Evolutionary conservation across 176 grass and related monocot species (phyloP).

Genomic region (Microstegium vimineum): DNA sequence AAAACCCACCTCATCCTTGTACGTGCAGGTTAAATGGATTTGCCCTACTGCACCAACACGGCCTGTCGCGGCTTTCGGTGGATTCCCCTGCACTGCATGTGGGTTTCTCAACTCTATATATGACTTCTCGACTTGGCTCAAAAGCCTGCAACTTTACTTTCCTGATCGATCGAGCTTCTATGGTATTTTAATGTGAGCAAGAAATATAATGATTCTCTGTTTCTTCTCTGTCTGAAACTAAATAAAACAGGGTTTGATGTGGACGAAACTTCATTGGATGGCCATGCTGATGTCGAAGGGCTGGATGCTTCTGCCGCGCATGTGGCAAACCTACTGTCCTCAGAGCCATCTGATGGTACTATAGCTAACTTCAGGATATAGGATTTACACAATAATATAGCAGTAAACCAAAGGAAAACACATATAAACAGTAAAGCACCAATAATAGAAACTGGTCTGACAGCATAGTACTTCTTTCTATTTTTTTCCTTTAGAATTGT

Average conservation of each 20-base stretch:
- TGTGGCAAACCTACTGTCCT: constrained; percentile 77
- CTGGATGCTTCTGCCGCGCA: constrained; percentile 76
- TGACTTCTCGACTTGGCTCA: not conserved
- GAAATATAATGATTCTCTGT: not conserved
- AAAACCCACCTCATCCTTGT: constrained; percentile 12
- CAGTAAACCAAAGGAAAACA: not conserved
- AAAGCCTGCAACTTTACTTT: constrained; percentile 19
- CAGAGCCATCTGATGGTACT: constrained; percentile 86
- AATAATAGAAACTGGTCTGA: not conserved
- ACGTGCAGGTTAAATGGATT: constrained; percentile 97
- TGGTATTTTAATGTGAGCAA: not conserved
- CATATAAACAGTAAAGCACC: not conserved
- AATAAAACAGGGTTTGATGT: constrained; percentile 78
- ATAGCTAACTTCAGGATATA: not conserved
- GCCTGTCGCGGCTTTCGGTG: constrained; percentile 81
- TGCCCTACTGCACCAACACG: constrained; percentile 88
- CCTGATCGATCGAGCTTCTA: not conserved
- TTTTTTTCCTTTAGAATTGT: not conserved
- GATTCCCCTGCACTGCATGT: constrained; percentile 98
- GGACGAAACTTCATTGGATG: constrained; percentile 70
- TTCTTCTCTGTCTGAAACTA: constrained; percentile 4
- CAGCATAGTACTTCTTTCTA: not conserved
- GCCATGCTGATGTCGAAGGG: constrained; percentile 75
- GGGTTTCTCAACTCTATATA: constrained; percentile 29
- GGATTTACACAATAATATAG: not conserved